phyloP scores from a whole-genome alignment of 345 rosid genomes.

The Trapa bicornis region DNA sequence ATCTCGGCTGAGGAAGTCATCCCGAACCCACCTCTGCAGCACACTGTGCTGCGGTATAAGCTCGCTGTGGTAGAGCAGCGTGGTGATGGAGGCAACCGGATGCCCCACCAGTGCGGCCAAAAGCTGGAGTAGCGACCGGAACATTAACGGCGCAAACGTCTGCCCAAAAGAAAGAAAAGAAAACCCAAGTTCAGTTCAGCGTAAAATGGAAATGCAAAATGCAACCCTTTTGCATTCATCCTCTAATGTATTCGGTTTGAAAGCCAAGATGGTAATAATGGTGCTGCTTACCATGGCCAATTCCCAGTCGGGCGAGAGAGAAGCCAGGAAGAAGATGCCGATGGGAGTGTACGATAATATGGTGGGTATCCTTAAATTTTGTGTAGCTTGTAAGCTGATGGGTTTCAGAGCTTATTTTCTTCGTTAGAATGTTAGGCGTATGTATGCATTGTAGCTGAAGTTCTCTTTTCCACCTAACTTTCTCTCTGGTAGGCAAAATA shows the following conservation, averaged over 20 bases:
- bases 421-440: too few relatives aligned
- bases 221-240: too few relatives aligned
- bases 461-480: too few relatives aligned
- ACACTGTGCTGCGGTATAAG: constrained; percentile 27
- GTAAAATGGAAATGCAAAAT: too few relatives aligned
- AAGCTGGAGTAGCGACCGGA: constrained; percentile 27
- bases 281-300: constrained; percentile 4
- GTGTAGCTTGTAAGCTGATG: too few relatives aligned
- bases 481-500: too few relatives aligned
- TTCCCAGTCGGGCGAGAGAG: background rate
- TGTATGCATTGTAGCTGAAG: too few relatives aligned
- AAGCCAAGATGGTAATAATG: background rate
- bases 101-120: constrained; percentile 15
- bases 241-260: background rate
- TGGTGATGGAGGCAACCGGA: constrained; percentile 27
- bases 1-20: constrained; percentile 22
- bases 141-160: background rate
- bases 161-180: background rate
- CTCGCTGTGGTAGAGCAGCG: constrained; percentile 31
- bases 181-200: too few relatives aligned
- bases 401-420: too few relatives aligned
- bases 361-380: background rate
- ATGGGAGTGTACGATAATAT: background rate
- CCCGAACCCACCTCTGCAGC: constrained; percentile 27
- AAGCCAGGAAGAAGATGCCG: too few relatives aligned